phyloP scores from a whole-genome alignment of 371 early-diverging fungal genomes.

The Paraphysoderma sedebokerense region DNA sequence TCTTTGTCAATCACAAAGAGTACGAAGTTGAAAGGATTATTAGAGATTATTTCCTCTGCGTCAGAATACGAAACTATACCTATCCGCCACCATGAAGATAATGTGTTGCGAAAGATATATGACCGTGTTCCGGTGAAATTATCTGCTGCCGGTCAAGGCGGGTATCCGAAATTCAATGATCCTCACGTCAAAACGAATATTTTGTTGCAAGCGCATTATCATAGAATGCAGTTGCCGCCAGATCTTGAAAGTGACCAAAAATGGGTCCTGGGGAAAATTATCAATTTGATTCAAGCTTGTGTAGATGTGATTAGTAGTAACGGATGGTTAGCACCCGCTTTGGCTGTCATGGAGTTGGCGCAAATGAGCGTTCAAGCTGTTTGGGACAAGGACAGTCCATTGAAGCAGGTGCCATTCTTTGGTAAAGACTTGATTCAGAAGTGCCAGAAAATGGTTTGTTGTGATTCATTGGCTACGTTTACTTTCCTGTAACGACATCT shows the following conservation, averaged over 20 bases:
- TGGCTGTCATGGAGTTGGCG: slow-evolving; percentile 85
- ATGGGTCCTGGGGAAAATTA: slow-evolving; percentile 40
- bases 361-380: slow-evolving; percentile 96
- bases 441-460: no score
- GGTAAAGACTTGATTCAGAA: slow-evolving; percentile 41
- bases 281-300: slow-evolving; percentile 78
- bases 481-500: no score
- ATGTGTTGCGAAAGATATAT: slow-evolving; percentile 52
- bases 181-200: slow-evolving; percentile 81
- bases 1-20: slow-evolving; percentile 60
- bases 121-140: slow-evolving; percentile 64
- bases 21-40: slow-evolving; percentile 74
- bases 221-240: slow-evolving; percentile 69
- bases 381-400: slow-evolving; percentile 81
- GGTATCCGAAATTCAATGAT: slow-evolving; percentile 35
- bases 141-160: slow-evolving; percentile 2
- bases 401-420: slow-evolving; percentile 84
- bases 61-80: slow-evolving; percentile 82
- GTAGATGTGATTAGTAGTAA: slow-evolving; percentile 88
- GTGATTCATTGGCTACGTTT: no score
- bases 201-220: slow-evolving; percentile 86
- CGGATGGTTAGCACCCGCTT: slow-evolving; percentile 79
- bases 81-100: slow-evolving; percentile 83
- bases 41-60: slow-evolving; percentile 81
- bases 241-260: slow-evolving; percentile 77